Conservation (phyloP, 805 yeast genomes). For the Suhomyces canberraensis region DNA sequence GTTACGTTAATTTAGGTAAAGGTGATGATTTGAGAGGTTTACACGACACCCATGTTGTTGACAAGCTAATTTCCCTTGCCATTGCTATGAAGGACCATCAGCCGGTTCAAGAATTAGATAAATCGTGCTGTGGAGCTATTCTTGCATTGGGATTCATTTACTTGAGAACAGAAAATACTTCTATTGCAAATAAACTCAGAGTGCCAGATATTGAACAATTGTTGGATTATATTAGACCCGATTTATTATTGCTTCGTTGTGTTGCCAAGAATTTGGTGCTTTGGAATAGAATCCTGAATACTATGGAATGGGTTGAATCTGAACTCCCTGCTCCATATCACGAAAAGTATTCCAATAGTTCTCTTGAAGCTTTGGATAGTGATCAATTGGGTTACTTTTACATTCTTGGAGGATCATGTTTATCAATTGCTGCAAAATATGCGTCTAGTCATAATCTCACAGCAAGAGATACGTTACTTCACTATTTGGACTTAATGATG, state of each 20-base stretch:
- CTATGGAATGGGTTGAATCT: constrained; percentile 52
- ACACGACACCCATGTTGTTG: constrained; percentile 63
- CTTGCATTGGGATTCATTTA: constrained; percentile 73
- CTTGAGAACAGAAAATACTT: constrained; percentile 58
- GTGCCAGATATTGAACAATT: constrained; percentile 60
- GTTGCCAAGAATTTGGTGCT: constrained; percentile 61
- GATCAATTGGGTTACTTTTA: constrained; percentile 63
- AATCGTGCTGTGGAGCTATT: constrained; percentile 70
- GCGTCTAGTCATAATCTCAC: constrained; percentile 63
- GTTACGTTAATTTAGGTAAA: constrained; percentile 76
- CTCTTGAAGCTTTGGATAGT: constrained; percentile 40
- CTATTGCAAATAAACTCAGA: constrained; percentile 58
- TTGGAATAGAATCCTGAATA: constrained; percentile 62
- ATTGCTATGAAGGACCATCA: constrained; percentile 61
- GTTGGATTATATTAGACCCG: constrained; percentile 76
- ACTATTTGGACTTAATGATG: constrained; percentile 52
- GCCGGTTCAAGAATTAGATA: constrained; percentile 54
- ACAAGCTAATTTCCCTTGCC: constrained; percentile 55
- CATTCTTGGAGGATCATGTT: constrained; percentile 68
- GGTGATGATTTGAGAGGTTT: constrained; percentile 60
- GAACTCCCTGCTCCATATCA: constrained; percentile 52
- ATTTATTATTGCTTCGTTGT: constrained; percentile 62
- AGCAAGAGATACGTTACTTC: constrained; percentile 55
- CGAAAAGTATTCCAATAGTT: constrained; percentile 25
- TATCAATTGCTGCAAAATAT: constrained; percentile 70